Conservation (phyloP, 169 alveolate species). For the Plasmodium cynomolgi region DNA sequence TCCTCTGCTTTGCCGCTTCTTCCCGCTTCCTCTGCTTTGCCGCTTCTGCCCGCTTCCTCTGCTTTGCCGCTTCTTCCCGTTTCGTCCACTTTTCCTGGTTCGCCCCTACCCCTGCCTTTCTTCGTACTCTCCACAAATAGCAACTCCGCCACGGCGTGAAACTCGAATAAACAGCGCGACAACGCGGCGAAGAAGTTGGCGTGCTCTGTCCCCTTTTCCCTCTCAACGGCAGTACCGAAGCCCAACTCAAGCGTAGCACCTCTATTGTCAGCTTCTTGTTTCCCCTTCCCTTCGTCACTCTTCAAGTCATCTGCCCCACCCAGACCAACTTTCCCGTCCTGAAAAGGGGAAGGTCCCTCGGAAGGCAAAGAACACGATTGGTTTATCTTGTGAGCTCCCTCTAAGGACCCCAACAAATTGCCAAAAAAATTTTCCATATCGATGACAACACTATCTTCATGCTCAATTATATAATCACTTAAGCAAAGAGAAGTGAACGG, state of each 20-base stretch:
- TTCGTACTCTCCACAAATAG: slow-evolving; percentile 11
- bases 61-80: no score
- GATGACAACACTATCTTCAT: slow-evolving; percentile 33
- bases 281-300: neutral
- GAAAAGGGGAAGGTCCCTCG: neutral
- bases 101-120: neutral
- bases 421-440: slow-evolving; percentile 32
- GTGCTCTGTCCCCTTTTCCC: neutral
- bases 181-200: neutral
- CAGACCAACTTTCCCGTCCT: neutral
- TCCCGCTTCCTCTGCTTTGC: no score
- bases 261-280: neutral
- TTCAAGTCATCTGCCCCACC: neutral
- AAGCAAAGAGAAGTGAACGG: neutral
- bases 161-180: slow-evolving; percentile 23
- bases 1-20: no score
- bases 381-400: neutral
- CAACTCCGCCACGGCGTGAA: slow-evolving; percentile 11
- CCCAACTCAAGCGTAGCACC: neutral
- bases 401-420: neutral
- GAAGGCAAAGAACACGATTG: neutral
- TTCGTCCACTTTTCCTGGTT: neutral
- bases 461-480: slow-evolving; percentile 43
- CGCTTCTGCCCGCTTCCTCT: no score
- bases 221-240: neutral